Evolutionary conservation across 345 rosid species (phyloP).

Genomic region (Erodium maritimum): DNA sequence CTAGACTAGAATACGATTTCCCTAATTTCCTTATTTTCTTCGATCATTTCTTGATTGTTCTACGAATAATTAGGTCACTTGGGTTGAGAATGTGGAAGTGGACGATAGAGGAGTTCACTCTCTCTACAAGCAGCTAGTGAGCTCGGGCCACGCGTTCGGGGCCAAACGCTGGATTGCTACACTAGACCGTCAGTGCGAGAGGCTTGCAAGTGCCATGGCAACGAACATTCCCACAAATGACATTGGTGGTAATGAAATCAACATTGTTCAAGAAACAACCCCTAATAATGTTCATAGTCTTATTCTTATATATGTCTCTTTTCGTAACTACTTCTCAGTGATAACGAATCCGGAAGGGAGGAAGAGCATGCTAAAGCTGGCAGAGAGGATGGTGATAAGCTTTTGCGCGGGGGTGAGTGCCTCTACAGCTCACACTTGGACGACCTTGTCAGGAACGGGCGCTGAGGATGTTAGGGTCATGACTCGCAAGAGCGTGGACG

Average conservation of each 20-base stretch:
- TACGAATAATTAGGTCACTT: constrained; percentile 41
- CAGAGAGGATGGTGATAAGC: constrained; percentile 68
- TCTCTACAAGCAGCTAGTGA: constrained; percentile 49
- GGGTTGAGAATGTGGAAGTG: constrained; percentile 92
- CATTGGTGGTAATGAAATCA: constrained; percentile 27
- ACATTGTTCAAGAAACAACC: too few species aligned
- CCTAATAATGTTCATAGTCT: too few species aligned
- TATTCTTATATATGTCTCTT: too few species aligned
- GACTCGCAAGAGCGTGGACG: constrained; percentile 62
- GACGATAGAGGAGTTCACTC: constrained; percentile 57
- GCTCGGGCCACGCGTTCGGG: constrained; percentile 65
- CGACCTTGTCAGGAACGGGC: constrained; percentile 44
- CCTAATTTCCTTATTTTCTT: too few species aligned
- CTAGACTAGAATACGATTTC: too few species aligned
- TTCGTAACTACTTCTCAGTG: constrained; percentile 19
- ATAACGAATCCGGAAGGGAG: constrained; percentile 60
- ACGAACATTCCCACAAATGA: constrained; percentile 42
- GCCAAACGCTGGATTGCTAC: constrained; percentile 87
- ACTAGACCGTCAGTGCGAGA: constrained; percentile 68
- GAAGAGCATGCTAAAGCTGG: constrained; percentile 60
- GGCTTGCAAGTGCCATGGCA: constrained; percentile 63
- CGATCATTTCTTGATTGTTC: neutral
- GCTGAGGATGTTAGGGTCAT: constrained; percentile 69
- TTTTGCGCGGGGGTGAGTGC: constrained; percentile 68
- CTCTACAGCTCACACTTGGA: constrained; percentile 66